These are phyloP conservation scores for Boletales sp. DNA, from an alignment of 768 basidiomycete genomes.

Conservation along the genomic window DNA sequence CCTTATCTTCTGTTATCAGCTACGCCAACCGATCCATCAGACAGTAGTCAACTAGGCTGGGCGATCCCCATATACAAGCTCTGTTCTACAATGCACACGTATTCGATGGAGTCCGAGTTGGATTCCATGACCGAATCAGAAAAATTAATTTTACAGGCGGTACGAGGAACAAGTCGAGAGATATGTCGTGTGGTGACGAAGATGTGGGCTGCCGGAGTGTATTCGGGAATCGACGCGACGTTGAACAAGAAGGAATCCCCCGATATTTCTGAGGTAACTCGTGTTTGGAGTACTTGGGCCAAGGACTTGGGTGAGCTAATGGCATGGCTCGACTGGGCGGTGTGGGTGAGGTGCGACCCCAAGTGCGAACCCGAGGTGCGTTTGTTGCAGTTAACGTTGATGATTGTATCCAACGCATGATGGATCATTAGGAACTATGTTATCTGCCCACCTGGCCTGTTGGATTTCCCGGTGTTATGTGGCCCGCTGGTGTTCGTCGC, in stretches of 20 bases:
- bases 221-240: slow-evolving; percentile 12
- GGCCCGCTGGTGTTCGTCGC: not conserved
- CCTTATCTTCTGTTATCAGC: slow-evolving; percentile 26
- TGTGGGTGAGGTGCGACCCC: slow-evolving; percentile 48
- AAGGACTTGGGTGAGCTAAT: slow-evolving; percentile 35
- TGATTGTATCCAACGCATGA: not conserved
- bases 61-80: slow-evolving; percentile 25
- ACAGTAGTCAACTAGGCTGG: slow-evolving; percentile 20
- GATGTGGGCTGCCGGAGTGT: slow-evolving; percentile 44
- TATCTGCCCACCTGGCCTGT: slow-evolving; percentile 25
- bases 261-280: slow-evolving; percentile 1
- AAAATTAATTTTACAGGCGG: slow-evolving; percentile 19
- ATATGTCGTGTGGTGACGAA: slow-evolving; percentile 44
- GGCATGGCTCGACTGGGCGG: slow-evolving; percentile 51
- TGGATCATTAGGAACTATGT: slow-evolving; percentile 19
- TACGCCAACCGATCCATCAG: slow-evolving; percentile 1
- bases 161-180: slow-evolving; percentile 37
- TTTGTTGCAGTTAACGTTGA: not conserved
- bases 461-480: slow-evolving; percentile 7
- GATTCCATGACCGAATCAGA: slow-evolving; percentile 28
- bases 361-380: slow-evolving; percentile 44
- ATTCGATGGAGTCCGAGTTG: not conserved
- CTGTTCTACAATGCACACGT: slow-evolving; percentile 29
- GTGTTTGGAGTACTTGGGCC: slow-evolving; percentile 32
- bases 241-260: slow-evolving; percentile 3